These are phyloP conservation scores for Chaetomidium leptoderma DNA, from an alignment of 495 filamentous ascomycete species.

Conservation along the genomic window DNA sequence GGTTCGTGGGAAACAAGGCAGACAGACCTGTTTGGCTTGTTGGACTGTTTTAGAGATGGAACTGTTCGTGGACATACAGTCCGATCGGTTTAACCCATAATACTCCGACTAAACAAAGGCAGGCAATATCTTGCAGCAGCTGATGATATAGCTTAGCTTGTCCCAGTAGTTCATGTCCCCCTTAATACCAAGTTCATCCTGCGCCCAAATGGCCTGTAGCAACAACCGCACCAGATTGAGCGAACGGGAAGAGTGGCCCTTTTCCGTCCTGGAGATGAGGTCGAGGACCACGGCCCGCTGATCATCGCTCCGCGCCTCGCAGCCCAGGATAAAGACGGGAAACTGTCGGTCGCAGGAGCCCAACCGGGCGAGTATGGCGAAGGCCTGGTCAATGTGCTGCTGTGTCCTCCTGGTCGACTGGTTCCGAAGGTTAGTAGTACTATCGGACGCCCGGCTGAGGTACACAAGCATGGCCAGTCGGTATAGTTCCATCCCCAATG, in stretches of 20 bases:
- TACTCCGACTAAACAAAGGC: conserved; percentile 24
- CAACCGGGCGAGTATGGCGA: not conserved
- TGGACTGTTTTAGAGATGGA: too few relatives aligned
- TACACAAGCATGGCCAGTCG: conserved; percentile 33
- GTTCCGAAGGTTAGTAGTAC: conserved; percentile 22
- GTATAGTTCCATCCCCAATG: conserved; percentile 28
- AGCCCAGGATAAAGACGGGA: conserved; percentile 39
- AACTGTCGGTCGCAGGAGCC: conserved; percentile 32
- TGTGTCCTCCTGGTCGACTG: conserved; percentile 19
- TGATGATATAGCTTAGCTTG: conserved; percentile 30
- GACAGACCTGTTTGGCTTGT: too few relatives aligned
- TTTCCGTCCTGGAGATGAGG: conserved; percentile 30
- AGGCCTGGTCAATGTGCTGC: conserved; percentile 5
- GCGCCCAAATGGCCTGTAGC: conserved; percentile 36
- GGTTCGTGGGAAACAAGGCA: not conserved
- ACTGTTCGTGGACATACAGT: too few relatives aligned
- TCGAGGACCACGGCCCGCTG: conserved; percentile 33
- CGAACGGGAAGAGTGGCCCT: conserved; percentile 22
- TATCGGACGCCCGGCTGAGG: conserved; percentile 27
- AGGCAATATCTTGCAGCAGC: conserved; percentile 29
- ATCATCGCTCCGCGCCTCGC: conserved; percentile 36
- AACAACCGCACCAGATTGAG: conserved; percentile 28
- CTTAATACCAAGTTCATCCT: conserved; percentile 38
- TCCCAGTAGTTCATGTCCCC: conserved; percentile 30
- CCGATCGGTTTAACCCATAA: too few relatives aligned